These are phyloP conservation scores for Populus hybrid DNA, from an alignment of 441 rosid genomes.

Conservation along the genomic window DNA sequence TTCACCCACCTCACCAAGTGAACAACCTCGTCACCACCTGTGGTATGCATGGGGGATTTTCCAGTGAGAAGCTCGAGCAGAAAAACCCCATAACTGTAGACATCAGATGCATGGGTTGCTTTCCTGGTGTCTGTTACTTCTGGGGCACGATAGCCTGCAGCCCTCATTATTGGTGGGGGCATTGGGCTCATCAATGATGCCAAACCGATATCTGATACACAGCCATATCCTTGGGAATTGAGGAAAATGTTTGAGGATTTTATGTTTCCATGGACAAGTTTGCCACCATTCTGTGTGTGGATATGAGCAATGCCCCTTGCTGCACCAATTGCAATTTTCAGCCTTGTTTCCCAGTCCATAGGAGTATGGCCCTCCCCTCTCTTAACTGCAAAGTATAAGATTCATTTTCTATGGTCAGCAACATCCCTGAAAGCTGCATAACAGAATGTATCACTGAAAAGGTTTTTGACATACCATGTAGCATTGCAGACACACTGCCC, in stretches of 20 bases:
- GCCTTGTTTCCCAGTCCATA: slow-evolving; percentile 83
- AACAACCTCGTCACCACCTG: slow-evolving; percentile 56
- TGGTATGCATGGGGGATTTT: slow-evolving; percentile 47
- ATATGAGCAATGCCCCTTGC: too few species aligned
- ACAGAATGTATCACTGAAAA: neutral
- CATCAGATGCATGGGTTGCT: slow-evolving; percentile 67
- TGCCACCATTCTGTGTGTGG: too few species aligned
- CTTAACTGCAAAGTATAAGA: slow-evolving; percentile 42
- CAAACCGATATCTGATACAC: slow-evolving; percentile 71
- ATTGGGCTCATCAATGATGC: slow-evolving; percentile 65
- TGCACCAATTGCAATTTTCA: too few species aligned
- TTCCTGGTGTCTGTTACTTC: slow-evolving; percentile 75
- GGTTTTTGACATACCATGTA: slow-evolving; percentile 56
- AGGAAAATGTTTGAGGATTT: too few species aligned
- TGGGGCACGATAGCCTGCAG: slow-evolving; percentile 82
- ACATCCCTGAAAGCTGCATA: neutral
- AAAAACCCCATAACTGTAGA: slow-evolving; percentile 79
- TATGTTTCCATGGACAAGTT: too few species aligned
- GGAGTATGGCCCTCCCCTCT: slow-evolving; percentile 50
- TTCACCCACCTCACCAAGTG: slow-evolving; percentile 91
- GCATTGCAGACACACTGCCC: slow-evolving; percentile 58
- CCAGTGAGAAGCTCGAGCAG: slow-evolving; percentile 90
- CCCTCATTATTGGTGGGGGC: slow-evolving; percentile 42
- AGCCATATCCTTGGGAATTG: too few species aligned
- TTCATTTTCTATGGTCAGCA: neutral